Base-by-base conservation (phyloP, 306 rosid species). In the Dicorynia guianensis region DNA sequence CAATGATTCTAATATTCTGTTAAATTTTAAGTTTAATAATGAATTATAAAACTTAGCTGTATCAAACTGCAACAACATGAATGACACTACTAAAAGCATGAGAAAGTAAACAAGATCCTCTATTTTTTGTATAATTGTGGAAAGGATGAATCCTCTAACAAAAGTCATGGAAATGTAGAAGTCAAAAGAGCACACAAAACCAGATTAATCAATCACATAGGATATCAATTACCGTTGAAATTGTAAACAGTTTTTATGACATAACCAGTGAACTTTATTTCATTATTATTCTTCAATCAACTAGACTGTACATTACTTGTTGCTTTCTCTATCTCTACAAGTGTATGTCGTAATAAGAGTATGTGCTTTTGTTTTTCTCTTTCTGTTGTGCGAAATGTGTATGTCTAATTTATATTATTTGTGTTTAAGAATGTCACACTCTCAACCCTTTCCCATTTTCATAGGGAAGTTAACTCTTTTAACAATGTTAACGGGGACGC, bases 401-500 rank as follows among this genome's bases (percentile, higher is more conserved):
- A 40, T 57, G 63, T 38, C 39, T 72, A 52, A 40, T 35, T 38
- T 11, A 38, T 67, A 50, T 36, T 62, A 57, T 12, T 0, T 12
- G 58, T 49, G 18, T 14, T 11, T 65, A 62, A 20, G 15, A 35
- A 49, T 30, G 4, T 71, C 58, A 60, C 38, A 53, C 60, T 76
- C 52, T 7, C 47, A 62, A 79, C 35, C 58, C 55, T 74, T n/a
- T 52, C 8, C 78, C 20, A 56, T 36, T 77, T 46, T 63, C 56
- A 69, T 69, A 83, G 99, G 99, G 39, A 96, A 96, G 84, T 96
- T 98, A 5, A 96, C 99, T 34, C 99, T 96, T 81, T 89, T 96
- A 82, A 96, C 99, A 49, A 64, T 92, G 97, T 82, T 96, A 78
- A 96, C 99, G 42, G 99, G 99, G 84, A 96, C 99, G 40, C 96